phyloP scores from a whole-genome alignment of 1,284 basidiomycete genomes.

The Cutaneotrichosporon mucoides region DNA sequence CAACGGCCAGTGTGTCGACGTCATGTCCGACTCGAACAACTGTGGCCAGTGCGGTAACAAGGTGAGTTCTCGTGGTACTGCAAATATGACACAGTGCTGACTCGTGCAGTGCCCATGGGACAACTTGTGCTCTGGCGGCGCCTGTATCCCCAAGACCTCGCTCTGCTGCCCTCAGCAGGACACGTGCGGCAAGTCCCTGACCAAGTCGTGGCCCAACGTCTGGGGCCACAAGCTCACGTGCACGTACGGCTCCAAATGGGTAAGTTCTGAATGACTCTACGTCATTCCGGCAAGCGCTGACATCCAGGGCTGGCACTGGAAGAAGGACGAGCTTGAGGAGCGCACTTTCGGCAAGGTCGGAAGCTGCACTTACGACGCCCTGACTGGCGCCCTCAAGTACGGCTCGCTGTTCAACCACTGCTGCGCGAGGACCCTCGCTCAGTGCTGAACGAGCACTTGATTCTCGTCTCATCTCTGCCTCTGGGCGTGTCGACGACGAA shows the following conservation, averaged over 20 bases:
- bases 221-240: background rate
- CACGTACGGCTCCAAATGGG: background rate
- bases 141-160: background rate
- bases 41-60: background rate
- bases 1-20: background rate
- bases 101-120: background rate
- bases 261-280: background rate
- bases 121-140: background rate
- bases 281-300: background rate
- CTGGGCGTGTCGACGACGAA: background rate
- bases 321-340: background rate
- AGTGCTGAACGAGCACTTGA: background rate
- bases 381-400: background rate
- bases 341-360: background rate
- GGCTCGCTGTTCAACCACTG: background rate
- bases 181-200: background rate
- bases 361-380: background rate
- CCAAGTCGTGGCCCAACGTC: background rate
- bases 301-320: background rate
- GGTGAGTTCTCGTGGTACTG: background rate
- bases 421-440: background rate
- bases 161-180: background rate
- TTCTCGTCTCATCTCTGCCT: background rate
- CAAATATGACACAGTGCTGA: background rate
- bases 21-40: background rate